Evolutionary conservation across 1,139 yeast genomes (phyloP).

Genomic region (Sugiyamaella paludigena): DNA sequence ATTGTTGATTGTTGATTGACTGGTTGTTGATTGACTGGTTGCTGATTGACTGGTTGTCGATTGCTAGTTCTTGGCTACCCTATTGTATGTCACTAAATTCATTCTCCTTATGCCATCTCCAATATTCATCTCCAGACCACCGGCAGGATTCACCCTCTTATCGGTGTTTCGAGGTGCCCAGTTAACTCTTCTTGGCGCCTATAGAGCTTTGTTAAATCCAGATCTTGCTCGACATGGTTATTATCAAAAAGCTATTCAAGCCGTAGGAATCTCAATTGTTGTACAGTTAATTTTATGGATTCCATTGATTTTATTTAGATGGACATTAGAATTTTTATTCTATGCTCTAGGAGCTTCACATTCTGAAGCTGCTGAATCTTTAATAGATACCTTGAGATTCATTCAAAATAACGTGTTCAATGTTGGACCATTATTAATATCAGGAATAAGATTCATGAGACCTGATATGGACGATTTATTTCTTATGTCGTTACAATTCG

Average conservation of each 20-base stretch:
- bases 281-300: constrained; percentile 42
- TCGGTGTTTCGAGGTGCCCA: constrained; percentile 56
- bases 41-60: no score
- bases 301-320: constrained; percentile 33
- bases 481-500: constrained; percentile 42
- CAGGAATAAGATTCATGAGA: constrained; percentile 42
- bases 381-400: constrained; percentile 33
- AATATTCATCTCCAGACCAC: constrained; percentile 48
- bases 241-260: constrained; percentile 40
- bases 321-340: constrained; percentile 23
- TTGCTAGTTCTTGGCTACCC: no score
- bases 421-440: constrained; percentile 45
- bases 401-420: constrained; percentile 44
- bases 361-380: constrained; percentile 23
- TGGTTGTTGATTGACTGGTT: no score
- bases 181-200: constrained; percentile 50
- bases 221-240: constrained; percentile 38
- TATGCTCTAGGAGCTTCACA: constrained; percentile 22
- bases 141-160: constrained; percentile 47
- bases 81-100: no score
- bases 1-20: no score
- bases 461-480: constrained; percentile 43
- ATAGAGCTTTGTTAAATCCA: constrained; percentile 50
- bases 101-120: constrained; percentile 57
- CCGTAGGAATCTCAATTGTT: constrained; percentile 40